These are phyloP conservation scores for Echinochloa phyllopogon DNA, from an alignment of 176 grass and related monocot species.

Conservation along the genomic window DNA sequence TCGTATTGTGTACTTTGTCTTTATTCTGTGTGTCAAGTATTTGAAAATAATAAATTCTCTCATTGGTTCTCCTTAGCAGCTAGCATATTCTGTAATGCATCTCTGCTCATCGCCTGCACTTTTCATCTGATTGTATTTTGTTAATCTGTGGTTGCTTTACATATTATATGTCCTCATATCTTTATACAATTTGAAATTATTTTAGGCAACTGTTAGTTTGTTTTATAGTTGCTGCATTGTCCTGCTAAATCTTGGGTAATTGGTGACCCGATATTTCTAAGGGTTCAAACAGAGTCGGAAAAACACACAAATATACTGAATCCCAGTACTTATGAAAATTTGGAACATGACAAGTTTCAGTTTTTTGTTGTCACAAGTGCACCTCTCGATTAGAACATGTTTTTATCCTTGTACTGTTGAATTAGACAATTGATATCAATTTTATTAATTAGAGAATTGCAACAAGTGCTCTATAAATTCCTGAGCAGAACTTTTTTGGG, in stretches of 20 bases:
- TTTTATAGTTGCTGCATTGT: neutral
- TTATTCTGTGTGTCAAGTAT: neutral
- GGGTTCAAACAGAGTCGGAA: neutral
- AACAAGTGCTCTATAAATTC: neutral
- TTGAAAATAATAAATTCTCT: neutral
- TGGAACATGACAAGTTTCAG: neutral
- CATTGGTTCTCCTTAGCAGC: slow-evolving; percentile 19
- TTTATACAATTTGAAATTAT: slow-evolving; percentile 13
- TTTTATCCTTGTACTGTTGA: neutral
- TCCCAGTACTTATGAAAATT: neutral
- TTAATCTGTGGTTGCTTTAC: neutral
- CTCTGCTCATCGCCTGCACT: neutral
- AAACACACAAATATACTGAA: neutral
- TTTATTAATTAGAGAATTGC: slow-evolving; percentile 19
- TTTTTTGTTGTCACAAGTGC: slow-evolving; percentile 14
- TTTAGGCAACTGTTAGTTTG: slow-evolving; percentile 9
- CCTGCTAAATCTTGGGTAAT: neutral
- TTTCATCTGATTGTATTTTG: neutral
- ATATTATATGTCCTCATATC: neutral
- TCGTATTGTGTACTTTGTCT: neutral
- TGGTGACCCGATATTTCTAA: neutral
- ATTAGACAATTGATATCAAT: neutral
- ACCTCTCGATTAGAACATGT: neutral
- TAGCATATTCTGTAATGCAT: neutral
- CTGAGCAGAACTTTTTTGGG: neutral